A percentile compares a stretch with the other conserved stretches of the same genome.
phyloP scores from a whole-genome alignment of 2,329 filamentous ascomycete species.

The Curvularia eragrostidis region DNA sequence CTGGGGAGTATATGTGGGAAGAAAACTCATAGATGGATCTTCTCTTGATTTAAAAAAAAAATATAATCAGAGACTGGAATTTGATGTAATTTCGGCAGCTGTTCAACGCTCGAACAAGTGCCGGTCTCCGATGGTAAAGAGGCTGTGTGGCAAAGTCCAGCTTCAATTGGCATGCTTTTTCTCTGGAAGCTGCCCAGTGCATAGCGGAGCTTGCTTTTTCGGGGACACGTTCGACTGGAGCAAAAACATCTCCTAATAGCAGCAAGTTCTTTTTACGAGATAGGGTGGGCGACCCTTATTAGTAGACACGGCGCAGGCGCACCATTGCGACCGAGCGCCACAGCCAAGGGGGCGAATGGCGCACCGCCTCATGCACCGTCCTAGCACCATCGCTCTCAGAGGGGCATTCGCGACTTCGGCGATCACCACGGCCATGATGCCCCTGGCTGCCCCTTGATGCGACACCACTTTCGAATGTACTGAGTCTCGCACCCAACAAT shows the following conservation, averaged over 20 bases:
- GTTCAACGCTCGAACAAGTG: background rate
- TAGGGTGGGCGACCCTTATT: background rate
- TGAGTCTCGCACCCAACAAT: background rate
- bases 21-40: background rate
- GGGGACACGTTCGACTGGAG: background rate
- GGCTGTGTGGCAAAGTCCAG: background rate
- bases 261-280: background rate
- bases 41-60: too few species aligned
- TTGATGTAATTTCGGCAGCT: background rate
- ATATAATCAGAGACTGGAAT: background rate
- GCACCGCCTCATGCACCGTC: constrained; percentile 14
- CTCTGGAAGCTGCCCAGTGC: background rate
- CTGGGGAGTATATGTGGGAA: constrained; percentile 27
- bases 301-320: constrained; percentile 3
- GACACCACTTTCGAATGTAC: background rate
- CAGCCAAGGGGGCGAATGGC: constrained; percentile 17
- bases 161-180: background rate
- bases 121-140: background rate
- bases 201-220: background rate
- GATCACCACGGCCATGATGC: constrained; percentile 3
- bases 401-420: constrained; percentile 13
- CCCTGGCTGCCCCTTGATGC: constrained; percentile 2
- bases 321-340: constrained; percentile 19
- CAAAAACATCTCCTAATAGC: constrained; percentile 3
- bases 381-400: constrained; percentile 7